Conservation (phyloP, 345 rosid genomes). For the Toxicodendron radicans region DNA sequence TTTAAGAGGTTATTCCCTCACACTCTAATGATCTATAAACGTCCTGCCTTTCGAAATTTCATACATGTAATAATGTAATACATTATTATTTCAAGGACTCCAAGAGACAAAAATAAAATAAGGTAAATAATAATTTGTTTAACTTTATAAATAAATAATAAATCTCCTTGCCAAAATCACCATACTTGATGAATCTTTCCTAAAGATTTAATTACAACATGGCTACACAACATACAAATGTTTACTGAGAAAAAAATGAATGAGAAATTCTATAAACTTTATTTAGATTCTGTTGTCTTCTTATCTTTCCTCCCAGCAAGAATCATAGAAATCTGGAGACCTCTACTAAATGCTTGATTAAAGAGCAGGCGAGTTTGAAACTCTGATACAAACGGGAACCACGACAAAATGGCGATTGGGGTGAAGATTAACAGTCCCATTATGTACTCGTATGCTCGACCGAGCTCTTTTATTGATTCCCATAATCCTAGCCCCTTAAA, state of each 20-base stretch:
- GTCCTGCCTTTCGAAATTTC: too few relatives aligned
- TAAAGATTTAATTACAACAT: not conserved
- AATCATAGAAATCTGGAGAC: conserved; percentile 93
- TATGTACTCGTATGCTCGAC: conserved; percentile 76
- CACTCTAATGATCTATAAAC: too few relatives aligned
- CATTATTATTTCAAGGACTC: too few relatives aligned
- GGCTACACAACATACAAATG: not conserved
- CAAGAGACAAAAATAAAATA: too few relatives aligned
- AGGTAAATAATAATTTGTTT: too few relatives aligned
- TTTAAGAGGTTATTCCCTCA: too few relatives aligned
- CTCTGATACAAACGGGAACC: conserved; percentile 88
- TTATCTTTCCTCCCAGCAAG: conserved; percentile 58
- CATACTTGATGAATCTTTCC: too few relatives aligned
- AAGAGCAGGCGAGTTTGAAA: conserved; percentile 87
- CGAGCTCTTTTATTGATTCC: conserved; percentile 90
- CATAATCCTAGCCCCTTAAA: conserved; percentile 56
- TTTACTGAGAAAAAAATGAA: not conserved
- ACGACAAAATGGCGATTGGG: conserved; percentile 73
- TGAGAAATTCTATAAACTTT: not conserved
- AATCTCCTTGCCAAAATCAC: too few relatives aligned
- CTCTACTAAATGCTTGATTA: conserved; percentile 96
- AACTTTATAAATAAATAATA: too few relatives aligned
- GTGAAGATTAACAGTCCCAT: conserved; percentile 76
- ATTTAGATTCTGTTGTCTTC: not conserved
- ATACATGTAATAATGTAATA: too few relatives aligned